Base-by-base conservation (phyloP, 2,329 filamentous ascomycete species). In the Ophiobolus disseminans region DNA sequence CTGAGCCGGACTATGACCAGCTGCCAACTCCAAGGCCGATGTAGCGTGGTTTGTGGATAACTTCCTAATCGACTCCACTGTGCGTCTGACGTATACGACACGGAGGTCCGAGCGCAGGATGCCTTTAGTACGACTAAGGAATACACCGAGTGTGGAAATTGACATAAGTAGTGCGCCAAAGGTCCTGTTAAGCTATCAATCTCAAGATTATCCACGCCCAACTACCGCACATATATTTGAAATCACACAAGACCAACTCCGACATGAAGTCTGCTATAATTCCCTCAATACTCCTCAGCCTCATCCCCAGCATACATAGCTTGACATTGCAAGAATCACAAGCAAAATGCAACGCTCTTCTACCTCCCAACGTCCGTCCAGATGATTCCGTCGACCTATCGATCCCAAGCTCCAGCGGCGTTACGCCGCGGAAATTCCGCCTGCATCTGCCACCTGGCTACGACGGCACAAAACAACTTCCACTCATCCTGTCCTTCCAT, bases 401-500 rank as follows among this genome's bases (percentile, higher is more conserved):
- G 3, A 60, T 72, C 21, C 20, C 49, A 8, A 70, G 68, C 44
- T 36, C 59, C 23, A 68, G 63, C 21, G 71, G 71, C 13, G 35
- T 63, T 2, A 44, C 60, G 5, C 48, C 58, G 8, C 70, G 75
- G 6, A 65, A 62, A 7, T 76, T 74, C 39, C 67, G 65, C 13
- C 58, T 78, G 5, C 71, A 75, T 37, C 57, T 77, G 4, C 75
- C 75, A 1, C 38, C 66, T 25, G 68, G 62, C 28, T 81, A 80
- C 62, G 53, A 75, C 17, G 48, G 48, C 9, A 62, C 67, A 37
- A 70, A 44, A 1, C 67, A 75, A 2, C 62, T 72, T 0, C 72
- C 77, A 1, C 45, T 82, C 21, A 78, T 80, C 26, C 66, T 82
- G 25, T 79, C 79, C 5, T 81, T 75, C 55, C 78, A 81, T 47